Base-by-base conservation (phyloP, 1,139 yeast genomes). In the Hyphopichia burtonii region DNA sequence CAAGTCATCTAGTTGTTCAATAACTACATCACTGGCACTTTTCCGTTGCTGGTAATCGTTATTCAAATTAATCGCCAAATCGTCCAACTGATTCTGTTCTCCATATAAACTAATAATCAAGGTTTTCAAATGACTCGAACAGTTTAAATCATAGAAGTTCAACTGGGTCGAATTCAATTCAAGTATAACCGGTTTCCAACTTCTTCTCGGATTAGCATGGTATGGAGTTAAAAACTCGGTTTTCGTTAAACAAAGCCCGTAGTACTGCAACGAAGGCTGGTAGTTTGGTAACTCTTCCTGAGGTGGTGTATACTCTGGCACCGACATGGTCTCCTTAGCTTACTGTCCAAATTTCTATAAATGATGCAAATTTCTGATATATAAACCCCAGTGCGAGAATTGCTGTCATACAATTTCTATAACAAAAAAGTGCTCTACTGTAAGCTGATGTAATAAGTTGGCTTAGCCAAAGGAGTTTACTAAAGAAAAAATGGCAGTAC, bases 161-260 rank as follows among this genome's bases (percentile, higher is more conserved):
- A 82, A 63, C 53, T 78, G 83, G 16, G 85, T 82, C 46, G 80
- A 78, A 57, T 80, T 78, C 41, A 82, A 59, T 46, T 76, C 82
- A n/a, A 78, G 58, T 37, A 76, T 55, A 34, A 76, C 79, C 0
- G 76, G 73, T 40, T 61, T 60, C 84, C 85, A 80, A 8, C 52
- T 43, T 23, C 68, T 43, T 20, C 52, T 54, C 3, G 27, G 6
- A 22, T 45, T 51, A 49, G 63, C 64, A 44, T 64, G 68, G 45
- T 60, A 72, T 0, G 78, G 78, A 1, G 74, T 66, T 11, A 50
- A 41, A 42, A 70, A 67, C 51, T 72, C 78, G 4, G 66, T 60
- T 39, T 69, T 66, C 34, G 64, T 44, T 31, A 71, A 55, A 2
- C 66, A 54, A 12, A 69, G 40, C 2, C 78, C 76, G 47, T 57